Percentiles rank a stretch among this genome's conserved stretches.
These are phyloP conservation scores for Lycium ferocissimum DNA, from an alignment of 257 asterid species.

Conservation along the genomic window DNA sequence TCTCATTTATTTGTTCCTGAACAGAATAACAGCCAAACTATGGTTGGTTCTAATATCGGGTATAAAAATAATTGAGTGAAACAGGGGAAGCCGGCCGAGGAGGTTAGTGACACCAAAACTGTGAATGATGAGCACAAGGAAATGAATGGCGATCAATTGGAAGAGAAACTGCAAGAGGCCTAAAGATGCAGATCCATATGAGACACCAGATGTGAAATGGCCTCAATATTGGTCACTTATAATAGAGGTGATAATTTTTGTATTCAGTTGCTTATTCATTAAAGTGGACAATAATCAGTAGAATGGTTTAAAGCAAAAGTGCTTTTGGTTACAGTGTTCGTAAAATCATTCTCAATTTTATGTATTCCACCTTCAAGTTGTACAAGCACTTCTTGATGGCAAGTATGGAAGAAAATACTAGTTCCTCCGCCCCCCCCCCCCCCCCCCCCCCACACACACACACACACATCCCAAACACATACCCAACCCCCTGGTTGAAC, in stretches of 20 bases:
- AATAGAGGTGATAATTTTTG: background rate
- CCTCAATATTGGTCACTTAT: background rate
- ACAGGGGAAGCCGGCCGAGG: slow-evolving; percentile 63
- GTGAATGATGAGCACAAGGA: slow-evolving; percentile 45
- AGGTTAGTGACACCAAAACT: slow-evolving; percentile 51
- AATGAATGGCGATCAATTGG: slow-evolving; percentile 52
- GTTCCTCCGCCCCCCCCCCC: background rate
- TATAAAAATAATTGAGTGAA: slow-evolving; percentile 28
- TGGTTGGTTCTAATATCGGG: background rate
- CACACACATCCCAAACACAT: too few species aligned
- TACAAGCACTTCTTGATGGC: background rate
- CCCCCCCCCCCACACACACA: too few species aligned
- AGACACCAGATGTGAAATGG: background rate
- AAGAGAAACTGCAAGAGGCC: slow-evolving; percentile 45
- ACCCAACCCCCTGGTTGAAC: too few species aligned
- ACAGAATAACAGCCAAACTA: background rate
- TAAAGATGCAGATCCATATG: slow-evolving; percentile 22
- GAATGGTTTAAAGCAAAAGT: slow-evolving; percentile 6
- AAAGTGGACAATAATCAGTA: background rate
- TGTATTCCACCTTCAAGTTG: background rate
- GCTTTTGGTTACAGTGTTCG: background rate
- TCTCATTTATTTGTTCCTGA: background rate
- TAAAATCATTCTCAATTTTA: slow-evolving; percentile 4
- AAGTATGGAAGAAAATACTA: background rate
- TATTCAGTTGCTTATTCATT: background rate